Base-by-base conservation (phyloP, 2,329 filamentous ascomycete genomes). In the Claviceps sp. region DNA sequence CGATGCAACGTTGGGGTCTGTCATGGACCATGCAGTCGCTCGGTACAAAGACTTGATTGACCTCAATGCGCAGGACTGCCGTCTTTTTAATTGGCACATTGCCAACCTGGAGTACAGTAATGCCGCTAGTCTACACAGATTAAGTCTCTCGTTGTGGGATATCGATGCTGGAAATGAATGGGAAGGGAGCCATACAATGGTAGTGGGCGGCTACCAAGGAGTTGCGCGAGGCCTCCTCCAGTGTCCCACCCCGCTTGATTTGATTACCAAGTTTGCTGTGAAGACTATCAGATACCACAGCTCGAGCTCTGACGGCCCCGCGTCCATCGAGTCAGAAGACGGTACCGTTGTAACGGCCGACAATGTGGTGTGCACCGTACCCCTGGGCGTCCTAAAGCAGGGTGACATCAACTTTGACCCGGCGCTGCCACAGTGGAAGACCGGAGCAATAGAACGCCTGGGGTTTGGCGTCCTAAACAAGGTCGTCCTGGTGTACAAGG, bases 31-130 rank as follows among this genome's bases (percentile, higher is more conserved):
- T 57, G 88, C 89, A n/a, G 83, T 98, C 55, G 77, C 77, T 18
- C 90, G 97, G 65, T 98, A 95, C 64, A 84, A 86, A 61, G 75
- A 78, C 37, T 78, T 98, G 48, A 77, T 97, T 30, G 84, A 95
- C 54, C 71, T 98, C 50, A 87, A 82, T 14, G 79, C 90, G 1
- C 86, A 88, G 63, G 93, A 98, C 62, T 84, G 95, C 67, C 81
- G 93, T 46, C 74, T 98, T 16, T 77, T 97, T 62, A 98, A 96
- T 63, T 98, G 93, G 93, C 94, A 98, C 67, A 86, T 96, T 65
- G 94, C 94, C 57, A 98, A 98, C 63, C 76, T 98, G 14, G 93
- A 98, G 67, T 98, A 98, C 64, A 94, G 91, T 56, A 98, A 97
- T 65, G 93, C 93, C 2, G 87, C 84, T 2, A 94, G 89, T 58